A percentile compares a stretch with the other conserved stretches of the same genome.
These are phyloP conservation scores for Cladorrhinum samala DNA, from an alignment of 495 filamentous ascomycete species.

Conservation along the genomic window DNA sequence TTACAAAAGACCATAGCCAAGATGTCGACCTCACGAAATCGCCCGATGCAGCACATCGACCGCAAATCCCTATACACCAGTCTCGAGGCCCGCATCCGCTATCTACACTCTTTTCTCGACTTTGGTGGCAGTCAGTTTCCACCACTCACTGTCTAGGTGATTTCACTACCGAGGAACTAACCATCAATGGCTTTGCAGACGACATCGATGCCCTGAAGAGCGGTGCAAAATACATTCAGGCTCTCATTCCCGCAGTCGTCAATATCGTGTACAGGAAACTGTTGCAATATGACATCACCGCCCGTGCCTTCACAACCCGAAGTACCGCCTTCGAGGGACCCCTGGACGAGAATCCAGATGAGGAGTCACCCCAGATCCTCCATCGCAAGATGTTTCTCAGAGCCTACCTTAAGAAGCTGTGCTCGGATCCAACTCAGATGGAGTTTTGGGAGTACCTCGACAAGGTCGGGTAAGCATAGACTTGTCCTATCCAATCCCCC, in stretches of 20 bases:
- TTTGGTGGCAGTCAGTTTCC: slow-evolving; percentile 55
- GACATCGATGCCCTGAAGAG: slow-evolving; percentile 61
- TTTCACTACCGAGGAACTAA: too few species aligned
- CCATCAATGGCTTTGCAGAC: slow-evolving; percentile 40
- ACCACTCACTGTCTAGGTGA: too few species aligned
- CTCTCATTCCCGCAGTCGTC: slow-evolving; percentile 62
- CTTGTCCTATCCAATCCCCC: too few species aligned
- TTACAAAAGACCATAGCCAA: too few species aligned
- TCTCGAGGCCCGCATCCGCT: slow-evolving; percentile 60
- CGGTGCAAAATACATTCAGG: slow-evolving; percentile 67
- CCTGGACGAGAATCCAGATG: slow-evolving; percentile 53
- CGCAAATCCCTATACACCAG: slow-evolving; percentile 62
- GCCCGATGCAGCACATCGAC: slow-evolving; percentile 55
- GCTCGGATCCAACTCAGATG: slow-evolving; percentile 63
- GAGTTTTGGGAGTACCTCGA: slow-evolving; percentile 75
- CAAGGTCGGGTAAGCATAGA: too few species aligned
- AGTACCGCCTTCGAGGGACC: slow-evolving; percentile 57
- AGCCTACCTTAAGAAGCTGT: slow-evolving; percentile 62
- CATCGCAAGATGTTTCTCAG: slow-evolving; percentile 72
- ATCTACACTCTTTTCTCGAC: slow-evolving; percentile 66
- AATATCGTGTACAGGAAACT: slow-evolving; percentile 78
- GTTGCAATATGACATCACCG: slow-evolving; percentile 68
- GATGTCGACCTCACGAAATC: slow-evolving; percentile 23
- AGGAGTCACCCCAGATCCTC: slow-evolving; percentile 63
- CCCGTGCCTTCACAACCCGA: slow-evolving; percentile 60